Conservation (phyloP, 2,329 filamentous ascomycete species). For the Diaporthe humulicola region DNA sequence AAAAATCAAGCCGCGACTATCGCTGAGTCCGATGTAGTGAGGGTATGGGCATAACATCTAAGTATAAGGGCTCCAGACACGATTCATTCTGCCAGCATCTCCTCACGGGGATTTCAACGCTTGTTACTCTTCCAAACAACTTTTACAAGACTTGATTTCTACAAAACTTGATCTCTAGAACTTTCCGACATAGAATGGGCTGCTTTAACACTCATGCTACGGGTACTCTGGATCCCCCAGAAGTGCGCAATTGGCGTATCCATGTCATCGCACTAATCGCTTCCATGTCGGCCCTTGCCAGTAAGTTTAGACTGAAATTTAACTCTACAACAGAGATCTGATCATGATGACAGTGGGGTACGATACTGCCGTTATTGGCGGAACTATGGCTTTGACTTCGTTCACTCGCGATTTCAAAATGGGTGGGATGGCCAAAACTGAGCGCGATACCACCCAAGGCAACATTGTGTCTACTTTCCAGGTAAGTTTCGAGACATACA, state of each 20-base stretch:
- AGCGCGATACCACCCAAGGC: slow-evolving; percentile 42
- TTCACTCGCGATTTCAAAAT: slow-evolving; percentile 64
- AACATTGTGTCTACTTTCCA: slow-evolving; percentile 45
- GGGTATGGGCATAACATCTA: not conserved
- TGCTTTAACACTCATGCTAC: slow-evolving; percentile 25
- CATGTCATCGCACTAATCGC: slow-evolving; percentile 20
- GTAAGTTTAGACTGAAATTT: not conserved
- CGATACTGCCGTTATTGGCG: slow-evolving; percentile 75
- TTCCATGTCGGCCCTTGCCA: slow-evolving; percentile 25
- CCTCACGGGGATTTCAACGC: not conserved
- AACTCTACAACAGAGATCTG: not conserved
- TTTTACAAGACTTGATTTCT: not conserved
- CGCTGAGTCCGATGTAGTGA: not conserved
- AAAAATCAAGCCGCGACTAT: not conserved
- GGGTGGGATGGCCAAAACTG: slow-evolving; percentile 2
- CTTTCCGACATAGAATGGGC: slow-evolving; percentile 10
- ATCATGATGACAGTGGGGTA: slow-evolving; percentile 68
- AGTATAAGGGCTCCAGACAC: slow-evolving; percentile 1
- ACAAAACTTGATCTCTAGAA: not conserved
- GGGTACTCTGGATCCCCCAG: slow-evolving; percentile 9
- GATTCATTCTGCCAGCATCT: not conserved
- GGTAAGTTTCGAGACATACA: not conserved
- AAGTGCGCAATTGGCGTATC: slow-evolving; percentile 16
- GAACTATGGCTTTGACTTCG: slow-evolving; percentile 70
- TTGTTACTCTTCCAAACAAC: not conserved